Evolutionary conservation across 1,284 basidiomycete genomes (phyloP), one percentile per base, ranked within the genome.

Genomic region (Apiotrichum montevideense): DNA sequence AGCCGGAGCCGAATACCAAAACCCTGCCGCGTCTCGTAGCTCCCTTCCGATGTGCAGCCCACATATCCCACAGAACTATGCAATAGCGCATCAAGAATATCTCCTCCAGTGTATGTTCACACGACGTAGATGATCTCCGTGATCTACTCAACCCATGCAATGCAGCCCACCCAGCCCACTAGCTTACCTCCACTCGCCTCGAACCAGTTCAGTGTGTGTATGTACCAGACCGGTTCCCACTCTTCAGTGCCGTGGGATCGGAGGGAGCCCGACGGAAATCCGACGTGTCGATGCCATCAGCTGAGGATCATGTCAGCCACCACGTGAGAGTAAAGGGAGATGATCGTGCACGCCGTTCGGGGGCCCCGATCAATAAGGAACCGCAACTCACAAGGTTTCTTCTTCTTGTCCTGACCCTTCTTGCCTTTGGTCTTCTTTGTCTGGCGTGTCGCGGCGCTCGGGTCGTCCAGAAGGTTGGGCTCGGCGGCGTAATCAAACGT

Each of bases 401-500:
- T 49, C 47, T 49, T 51, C 40, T 51, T n/a, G 40, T 43, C 49
- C 11, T 35, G 9, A n/a, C 32, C 43, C 21, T 4, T 15, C 63
- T 59, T 57, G 63, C 64, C 57, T 64, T 72, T 74, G 66, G 73
- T 72, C 42, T 64, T 63, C 62, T 69, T 70, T 46, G 50, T 51
- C 34, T 11, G 21, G 40, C 45, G 54, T 29, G 37, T 52, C 9
- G 61, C 56, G 15, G 55, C 56, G 41, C 57, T 59, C 34, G 72
- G 71, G 37, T 73, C 68, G 67, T 95, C 92, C 60, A 95, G 77
- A 55, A 93, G 82, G 69, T 90, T 91, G 9, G 87, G 83, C 43
- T 82, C 84, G 4, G 79, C 75, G 3, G 81, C 76, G 71, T 92
- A 94, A 76, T 92, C 88, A 69, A 92, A 93, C 41, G 79, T 79